Evolutionary conservation across 2,329 filamentous ascomycete genomes (phyloP), one percentile per base, ranked within the genome.

Genomic region (Trichoderma atroviride): DNA sequence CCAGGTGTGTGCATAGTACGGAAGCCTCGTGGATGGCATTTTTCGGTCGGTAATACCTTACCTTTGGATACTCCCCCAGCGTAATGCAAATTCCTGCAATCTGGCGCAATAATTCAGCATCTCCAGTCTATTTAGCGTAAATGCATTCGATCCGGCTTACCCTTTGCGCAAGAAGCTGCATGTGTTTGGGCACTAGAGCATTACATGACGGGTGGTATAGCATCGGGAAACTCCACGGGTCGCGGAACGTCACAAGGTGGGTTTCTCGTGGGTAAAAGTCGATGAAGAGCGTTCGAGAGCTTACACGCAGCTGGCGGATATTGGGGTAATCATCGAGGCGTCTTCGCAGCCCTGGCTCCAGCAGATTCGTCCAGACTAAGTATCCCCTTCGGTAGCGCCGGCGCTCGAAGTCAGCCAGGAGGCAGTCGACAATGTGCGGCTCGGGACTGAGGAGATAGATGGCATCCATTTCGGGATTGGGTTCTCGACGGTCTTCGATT

Each of bases 171-270:
- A 98, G 82, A 50, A 88, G 86, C 76, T 94, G 90, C 86, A 99
- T 89, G 78, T 99, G 95, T 68, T 87, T 86, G 60, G 90, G 88
- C 52, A 99, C 91, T 55, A 97, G 83, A 72, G 89, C 86, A 79
- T 97, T 97, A 81, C 96, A 98, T 66, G 87, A 88, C 1, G 95
- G 95, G 78, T 99, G 95, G 81, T 92, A 99, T 70, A 99, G 85
- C 63, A 94, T 87, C 0, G 94, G 94, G 76, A 99, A 99, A 81
- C 95, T 98, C 90, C 92, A 97, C 0, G 96, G 95, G 78, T 99
- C 95, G 77, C 92, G 86, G 76, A 99, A 97, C 0, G 93, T 97
- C 74, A 97, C 85, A 52, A 99, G 83, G 75, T 96, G 92, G 7
- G 94, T 96, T 82, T 99, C 96, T 76, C 93, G 89, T 6, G 96